Conservation (phyloP, 2,329 filamentous ascomycete species). For the Diaporthe citri region DNA sequence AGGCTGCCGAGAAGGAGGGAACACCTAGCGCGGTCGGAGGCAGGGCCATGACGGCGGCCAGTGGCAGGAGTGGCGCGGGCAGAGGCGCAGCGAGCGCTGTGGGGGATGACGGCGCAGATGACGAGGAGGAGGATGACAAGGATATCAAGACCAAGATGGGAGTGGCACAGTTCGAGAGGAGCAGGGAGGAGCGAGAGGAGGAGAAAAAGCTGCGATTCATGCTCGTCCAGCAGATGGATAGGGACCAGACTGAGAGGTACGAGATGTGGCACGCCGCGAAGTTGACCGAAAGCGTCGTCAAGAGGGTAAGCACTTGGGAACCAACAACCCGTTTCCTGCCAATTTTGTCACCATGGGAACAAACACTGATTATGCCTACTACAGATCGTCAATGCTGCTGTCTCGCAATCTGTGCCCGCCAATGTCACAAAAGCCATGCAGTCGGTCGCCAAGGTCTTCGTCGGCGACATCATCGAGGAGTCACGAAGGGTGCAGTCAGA, state of each 20-base stretch:
- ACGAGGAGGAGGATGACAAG: constrained; percentile 51
- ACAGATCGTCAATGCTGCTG: constrained; percentile 82
- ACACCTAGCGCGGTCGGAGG: constrained; percentile 62
- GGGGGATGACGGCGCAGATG: constrained; percentile 67
- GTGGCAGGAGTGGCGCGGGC: constrained; percentile 54
- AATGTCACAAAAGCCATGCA: constrained; percentile 82
- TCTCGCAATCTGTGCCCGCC: constrained; percentile 81
- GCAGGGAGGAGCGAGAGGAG: constrained; percentile 70
- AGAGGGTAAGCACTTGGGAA: constrained; percentile 63
- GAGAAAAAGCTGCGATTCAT: constrained; percentile 74
- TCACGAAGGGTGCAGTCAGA: constrained; percentile 79
- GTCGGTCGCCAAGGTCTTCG: constrained; percentile 81
- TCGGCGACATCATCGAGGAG: constrained; percentile 80
- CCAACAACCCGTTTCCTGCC: background rate
- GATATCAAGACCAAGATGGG: constrained; percentile 46
- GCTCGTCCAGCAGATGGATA: constrained; percentile 74
- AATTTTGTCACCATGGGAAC: background rate
- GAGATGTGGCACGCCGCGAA: constrained; percentile 79
- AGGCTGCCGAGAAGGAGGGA: constrained; percentile 49
- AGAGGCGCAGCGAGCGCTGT: constrained; percentile 58
- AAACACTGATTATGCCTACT: constrained; percentile 23
- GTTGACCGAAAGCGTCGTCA: constrained; percentile 76
- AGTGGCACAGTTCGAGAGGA: constrained; percentile 49
- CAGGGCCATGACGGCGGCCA: constrained; percentile 58
- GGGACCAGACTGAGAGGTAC: constrained; percentile 77